Evolutionary conservation across 805 yeast species (phyloP).

Genomic region (Groenewaldozyma salmanticensis): DNA sequence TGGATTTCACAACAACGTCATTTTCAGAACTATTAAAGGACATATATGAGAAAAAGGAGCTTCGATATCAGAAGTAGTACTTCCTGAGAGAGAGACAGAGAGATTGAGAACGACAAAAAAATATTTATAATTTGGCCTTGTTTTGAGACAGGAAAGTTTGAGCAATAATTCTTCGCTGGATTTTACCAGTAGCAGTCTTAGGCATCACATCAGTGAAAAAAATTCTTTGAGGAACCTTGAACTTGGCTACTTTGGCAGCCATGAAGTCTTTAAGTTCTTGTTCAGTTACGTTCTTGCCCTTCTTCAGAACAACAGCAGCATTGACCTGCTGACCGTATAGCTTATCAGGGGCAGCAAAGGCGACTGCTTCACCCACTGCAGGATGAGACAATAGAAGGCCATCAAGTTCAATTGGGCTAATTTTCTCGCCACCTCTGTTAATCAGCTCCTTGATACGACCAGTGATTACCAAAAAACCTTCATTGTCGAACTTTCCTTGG

Average conservation of each 20-base stretch:
- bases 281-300: conserved; percentile 29
- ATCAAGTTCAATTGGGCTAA: conserved; percentile 64
- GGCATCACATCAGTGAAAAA: conserved; percentile 55
- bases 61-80: neutral
- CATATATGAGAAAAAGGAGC: too few relatives aligned
- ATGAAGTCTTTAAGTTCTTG: conserved; percentile 40
- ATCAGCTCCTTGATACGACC: conserved; percentile 68
- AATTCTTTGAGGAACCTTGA: conserved; percentile 51
- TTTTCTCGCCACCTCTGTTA: conserved; percentile 72
- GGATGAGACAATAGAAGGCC: conserved; percentile 50
- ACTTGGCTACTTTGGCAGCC: conserved; percentile 38
- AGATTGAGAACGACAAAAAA: neutral
- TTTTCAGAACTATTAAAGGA: too few relatives aligned
- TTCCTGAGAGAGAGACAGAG: neutral
- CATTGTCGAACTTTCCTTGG: conserved; percentile 53
- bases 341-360: conserved; percentile 57
- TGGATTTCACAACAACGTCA: too few relatives aligned
- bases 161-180: conserved; percentile 58
- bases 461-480: conserved; percentile 51
- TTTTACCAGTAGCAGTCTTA: conserved; percentile 71
- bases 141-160: conserved; percentile 28
- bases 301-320: conserved; percentile 54
- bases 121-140: conserved; percentile 13
- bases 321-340: conserved; percentile 65
- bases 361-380: conserved; percentile 58